These are phyloP conservation scores for Leucocoprinus gongylophorus DNA, from an alignment of 1,284 basidiomycete species.

Conservation along the genomic window DNA sequence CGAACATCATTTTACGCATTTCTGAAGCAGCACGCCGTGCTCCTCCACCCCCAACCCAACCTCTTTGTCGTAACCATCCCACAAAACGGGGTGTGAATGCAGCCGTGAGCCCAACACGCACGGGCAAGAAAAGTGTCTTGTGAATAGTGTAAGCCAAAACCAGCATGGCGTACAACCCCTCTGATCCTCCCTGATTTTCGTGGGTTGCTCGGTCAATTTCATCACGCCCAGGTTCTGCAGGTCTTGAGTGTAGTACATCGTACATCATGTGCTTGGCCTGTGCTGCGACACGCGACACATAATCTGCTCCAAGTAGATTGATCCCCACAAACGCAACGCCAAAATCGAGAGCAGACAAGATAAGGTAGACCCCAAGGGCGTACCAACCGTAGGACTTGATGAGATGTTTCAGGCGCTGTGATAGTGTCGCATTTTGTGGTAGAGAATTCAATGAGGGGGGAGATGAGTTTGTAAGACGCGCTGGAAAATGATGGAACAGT, in stretches of 20 bases:
- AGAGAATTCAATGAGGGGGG: slow-evolving; percentile 25
- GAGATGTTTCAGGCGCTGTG: slow-evolving; percentile 76
- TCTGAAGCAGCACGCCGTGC: slow-evolving; percentile 59
- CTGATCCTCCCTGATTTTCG: slow-evolving; percentile 27
- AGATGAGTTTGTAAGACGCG: slow-evolving; percentile 33
- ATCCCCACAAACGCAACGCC: slow-evolving; percentile 77
- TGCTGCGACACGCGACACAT: slow-evolving; percentile 66
- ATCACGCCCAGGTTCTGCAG: slow-evolving; percentile 59
- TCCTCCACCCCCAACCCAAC: slow-evolving; percentile 70
- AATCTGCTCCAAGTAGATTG: slow-evolving; percentile 85
- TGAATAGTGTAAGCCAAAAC: slow-evolving; percentile 93
- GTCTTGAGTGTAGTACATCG: slow-evolving; percentile 40
- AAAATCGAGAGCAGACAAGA: slow-evolving; percentile 73
- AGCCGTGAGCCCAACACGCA: slow-evolving; percentile 86
- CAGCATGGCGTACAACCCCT: slow-evolving; percentile 85
- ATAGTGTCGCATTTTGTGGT: slow-evolving; percentile 48
- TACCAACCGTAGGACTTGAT: slow-evolving; percentile 93
- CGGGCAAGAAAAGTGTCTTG: slow-evolving; percentile 90
- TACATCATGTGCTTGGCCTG: slow-evolving; percentile 47
- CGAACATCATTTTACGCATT: slow-evolving; percentile 49
- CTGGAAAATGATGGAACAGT: slow-evolving; percentile 43
- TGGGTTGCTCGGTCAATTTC: slow-evolving; percentile 38
- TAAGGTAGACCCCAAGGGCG: slow-evolving; percentile 79
- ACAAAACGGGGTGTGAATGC: slow-evolving; percentile 83
- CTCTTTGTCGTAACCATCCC: slow-evolving; percentile 63